Percentiles rank a stretch among this genome's conserved stretches.
These are phyloP conservation scores for Penicillium sp. DNA, from an alignment of 2,329 filamentous ascomycete species.

Conservation along the genomic window DNA sequence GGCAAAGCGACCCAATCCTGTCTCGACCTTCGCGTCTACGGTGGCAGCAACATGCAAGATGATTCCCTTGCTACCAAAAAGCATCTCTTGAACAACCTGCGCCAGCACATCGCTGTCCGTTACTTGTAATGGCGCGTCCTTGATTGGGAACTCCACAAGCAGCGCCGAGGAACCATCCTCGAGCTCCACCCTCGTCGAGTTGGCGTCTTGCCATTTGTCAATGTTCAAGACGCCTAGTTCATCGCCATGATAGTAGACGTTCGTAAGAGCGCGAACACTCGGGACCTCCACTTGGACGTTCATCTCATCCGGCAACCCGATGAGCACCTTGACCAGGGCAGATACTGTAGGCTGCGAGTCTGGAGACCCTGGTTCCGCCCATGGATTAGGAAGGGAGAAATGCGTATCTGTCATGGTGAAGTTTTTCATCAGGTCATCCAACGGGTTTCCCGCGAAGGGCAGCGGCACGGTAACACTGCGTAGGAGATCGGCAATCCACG, in stretches of 20 bases:
- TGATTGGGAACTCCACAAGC: constrained; percentile 75
- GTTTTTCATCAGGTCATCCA: constrained; percentile 83
- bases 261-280: constrained; percentile 74
- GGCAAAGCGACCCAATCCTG: constrained; percentile 78
- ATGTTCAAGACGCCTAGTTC: constrained; percentile 84
- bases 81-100: constrained; percentile 77
- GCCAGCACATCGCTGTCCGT: constrained; percentile 80
- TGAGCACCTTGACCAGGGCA: constrained; percentile 78
- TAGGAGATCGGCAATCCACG: constrained; percentile 82
- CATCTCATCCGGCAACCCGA: constrained; percentile 81
- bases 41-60: constrained; percentile 75
- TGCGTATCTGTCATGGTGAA: constrained; percentile 86
- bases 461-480: constrained; percentile 82
- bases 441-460: constrained; percentile 79
- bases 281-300: constrained; percentile 83
- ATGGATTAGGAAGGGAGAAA: constrained; percentile 81
- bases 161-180: constrained; percentile 67
- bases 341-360: constrained; percentile 79
- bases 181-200: constrained; percentile 72
- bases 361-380: constrained; percentile 75
- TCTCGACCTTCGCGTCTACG: constrained; percentile 83
- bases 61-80: constrained; percentile 76
- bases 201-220: constrained; percentile 80
- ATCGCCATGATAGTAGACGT: constrained; percentile 77
- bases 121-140: constrained; percentile 80